These are phyloP conservation scores for Nidularia pulvinata DNA, from an alignment of 768 basidiomycete genomes.

Conservation along the genomic window DNA sequence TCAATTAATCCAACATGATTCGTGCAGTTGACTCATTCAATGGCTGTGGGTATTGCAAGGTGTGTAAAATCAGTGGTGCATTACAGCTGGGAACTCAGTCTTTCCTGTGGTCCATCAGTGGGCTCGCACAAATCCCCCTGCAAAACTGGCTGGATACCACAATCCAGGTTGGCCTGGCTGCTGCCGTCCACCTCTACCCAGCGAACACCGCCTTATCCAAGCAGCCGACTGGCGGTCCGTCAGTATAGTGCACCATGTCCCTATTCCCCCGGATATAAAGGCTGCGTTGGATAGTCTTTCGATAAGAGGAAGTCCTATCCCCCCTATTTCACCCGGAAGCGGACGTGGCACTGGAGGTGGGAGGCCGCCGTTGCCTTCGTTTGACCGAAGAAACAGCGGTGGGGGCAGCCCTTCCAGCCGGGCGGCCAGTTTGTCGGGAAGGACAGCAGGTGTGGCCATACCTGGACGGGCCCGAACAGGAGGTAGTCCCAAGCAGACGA, in stretches of 20 bases:
- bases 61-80: conserved; percentile 19
- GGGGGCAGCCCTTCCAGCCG: conserved; percentile 39
- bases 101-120: conserved; percentile 42
- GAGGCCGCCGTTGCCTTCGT: conserved; percentile 27
- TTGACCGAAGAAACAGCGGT: conserved; percentile 48
- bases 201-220: conserved; percentile 63
- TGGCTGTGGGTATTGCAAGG: conserved; percentile 92
- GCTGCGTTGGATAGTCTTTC: conserved; percentile 58
- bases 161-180: conserved; percentile 90
- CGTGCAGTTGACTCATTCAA: conserved; percentile 75
- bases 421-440: conserved; percentile 24
- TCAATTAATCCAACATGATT: conserved; percentile 8
- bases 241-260: conserved; percentile 69
- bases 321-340: conserved; percentile 19
- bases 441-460: conserved; percentile 26
- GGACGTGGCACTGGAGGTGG: conserved; percentile 19
- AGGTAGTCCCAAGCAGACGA: conserved; percentile 52
- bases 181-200: conserved; percentile 69
- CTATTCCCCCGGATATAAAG: conserved; percentile 75
- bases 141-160: conserved; percentile 54
- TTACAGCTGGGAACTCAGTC: too few relatives aligned
- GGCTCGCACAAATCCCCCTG: conserved; percentile 59
- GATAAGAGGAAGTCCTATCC: conserved; percentile 30
- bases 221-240: conserved; percentile 83
- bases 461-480: conserved; percentile 45